These are phyloP conservation scores for Diaporthe velutina DNA, from an alignment of 2,329 filamentous ascomycete genomes.

Conservation along the genomic window DNA sequence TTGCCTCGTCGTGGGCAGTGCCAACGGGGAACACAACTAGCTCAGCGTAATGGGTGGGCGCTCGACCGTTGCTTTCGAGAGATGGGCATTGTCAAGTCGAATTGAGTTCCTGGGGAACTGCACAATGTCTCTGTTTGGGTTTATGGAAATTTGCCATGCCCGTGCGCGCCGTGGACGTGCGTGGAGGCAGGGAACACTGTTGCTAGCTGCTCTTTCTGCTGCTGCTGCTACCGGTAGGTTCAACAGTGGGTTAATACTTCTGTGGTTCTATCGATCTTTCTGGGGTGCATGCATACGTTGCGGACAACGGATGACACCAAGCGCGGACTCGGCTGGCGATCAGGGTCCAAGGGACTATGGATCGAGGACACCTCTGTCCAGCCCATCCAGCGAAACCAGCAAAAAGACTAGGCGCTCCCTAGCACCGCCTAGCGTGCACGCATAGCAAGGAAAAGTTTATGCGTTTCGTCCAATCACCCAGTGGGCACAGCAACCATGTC, in stretches of 20 bases:
- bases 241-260: background rate
- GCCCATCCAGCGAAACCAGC: background rate
- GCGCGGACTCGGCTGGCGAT: constrained; percentile 27
- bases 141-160: background rate
- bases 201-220: background rate
- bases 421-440: background rate
- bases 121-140: background rate
- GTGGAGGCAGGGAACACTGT: too few species aligned
- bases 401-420: background rate
- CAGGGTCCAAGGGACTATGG: constrained; percentile 16
- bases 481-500: background rate
- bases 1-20: background rate
- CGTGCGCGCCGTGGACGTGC: constrained; percentile 8
- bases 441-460: constrained; percentile 17
- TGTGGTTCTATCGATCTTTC: background rate
- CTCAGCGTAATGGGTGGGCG: background rate
- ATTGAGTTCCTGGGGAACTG: background rate
- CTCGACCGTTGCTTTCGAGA: background rate
- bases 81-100: background rate
- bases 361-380: background rate
- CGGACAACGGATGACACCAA: constrained; percentile 25
- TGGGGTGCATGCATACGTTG: constrained; percentile 11
- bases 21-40: background rate
- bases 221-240: background rate
- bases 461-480: constrained; percentile 22